Evolutionary conservation across 163 green algal species (phyloP).

Genomic region (Chlamydomonas reinhardtii): DNA sequence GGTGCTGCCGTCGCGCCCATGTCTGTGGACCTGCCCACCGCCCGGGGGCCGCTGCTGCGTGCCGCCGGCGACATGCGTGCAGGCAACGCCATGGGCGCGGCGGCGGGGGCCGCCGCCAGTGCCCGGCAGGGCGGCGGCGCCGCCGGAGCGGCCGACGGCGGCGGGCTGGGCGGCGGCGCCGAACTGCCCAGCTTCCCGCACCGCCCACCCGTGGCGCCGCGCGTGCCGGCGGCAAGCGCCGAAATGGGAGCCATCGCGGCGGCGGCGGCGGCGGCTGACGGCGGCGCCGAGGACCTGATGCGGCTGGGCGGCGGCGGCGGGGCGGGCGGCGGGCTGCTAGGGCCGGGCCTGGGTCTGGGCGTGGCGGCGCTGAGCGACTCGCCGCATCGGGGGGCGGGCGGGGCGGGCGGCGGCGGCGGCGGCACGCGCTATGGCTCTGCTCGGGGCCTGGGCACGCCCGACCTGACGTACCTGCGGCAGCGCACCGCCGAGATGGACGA

Average conservation of each 20-base stretch:
- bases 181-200: not conserved
- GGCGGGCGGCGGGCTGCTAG: not conserved
- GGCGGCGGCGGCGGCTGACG: not conserved
- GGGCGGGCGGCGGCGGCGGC: not conserved
- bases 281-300: not conserved
- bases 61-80: not conserved
- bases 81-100: too few relatives aligned
- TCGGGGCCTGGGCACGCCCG: not conserved
- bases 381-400: not conserved
- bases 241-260: not conserved
- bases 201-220: not conserved
- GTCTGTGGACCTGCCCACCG: not conserved
- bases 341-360: not conserved
- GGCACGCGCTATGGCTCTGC: not conserved
- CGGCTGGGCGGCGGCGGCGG: not conserved
- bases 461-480: constrained; percentile 26
- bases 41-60: not conserved
- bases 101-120: not conserved
- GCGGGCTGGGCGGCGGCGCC: too few relatives aligned
- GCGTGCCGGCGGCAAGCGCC: not conserved
- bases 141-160: too few relatives aligned
- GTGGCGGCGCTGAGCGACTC: constrained; percentile 21
- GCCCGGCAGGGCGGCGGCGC: too few relatives aligned
- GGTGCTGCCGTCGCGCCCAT: not conserved
- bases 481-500: too few relatives aligned